Evolutionary conservation across 331 rosid genomes (phyloP).

Genomic region (Rhamnella rubrinervis): DNA sequence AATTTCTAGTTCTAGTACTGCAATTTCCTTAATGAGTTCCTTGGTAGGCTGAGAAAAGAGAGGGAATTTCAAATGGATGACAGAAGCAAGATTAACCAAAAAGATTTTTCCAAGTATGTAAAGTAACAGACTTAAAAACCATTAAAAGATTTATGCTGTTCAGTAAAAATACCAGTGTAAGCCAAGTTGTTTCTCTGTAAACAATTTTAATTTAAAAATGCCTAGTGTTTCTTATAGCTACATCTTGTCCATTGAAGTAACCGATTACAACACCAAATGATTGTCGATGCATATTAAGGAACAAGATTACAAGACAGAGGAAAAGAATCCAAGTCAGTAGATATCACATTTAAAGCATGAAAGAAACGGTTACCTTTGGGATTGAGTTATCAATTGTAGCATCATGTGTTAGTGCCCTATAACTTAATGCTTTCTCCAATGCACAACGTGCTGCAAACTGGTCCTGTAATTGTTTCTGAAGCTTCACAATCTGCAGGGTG

Average conservation of each 20-base stretch:
- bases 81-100: slow-evolving; percentile 20
- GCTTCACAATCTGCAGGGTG: slow-evolving; percentile 60
- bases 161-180: background rate
- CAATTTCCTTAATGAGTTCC: slow-evolving; percentile 78
- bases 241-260: background rate
- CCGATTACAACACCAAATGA: background rate
- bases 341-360: background rate
- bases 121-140: background rate
- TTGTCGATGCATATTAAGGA: background rate
- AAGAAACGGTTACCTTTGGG: slow-evolving; percentile 54
- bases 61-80: slow-evolving; percentile 23
- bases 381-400: slow-evolving; percentile 44
- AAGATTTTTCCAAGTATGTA: background rate
- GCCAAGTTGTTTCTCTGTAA: background rate
- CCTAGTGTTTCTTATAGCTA: background rate
- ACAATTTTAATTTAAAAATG: background rate
- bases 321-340: background rate
- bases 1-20: slow-evolving; percentile 80
- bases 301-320: background rate
- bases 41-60: slow-evolving; percentile 56
- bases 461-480: slow-evolving; percentile 66
- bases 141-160: background rate
- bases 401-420: slow-evolving; percentile 53
- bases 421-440: slow-evolving; percentile 61
- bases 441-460: slow-evolving; percentile 60